Evolutionary conservation across 2,329 filamentous ascomycete species (phyloP), one percentile per base, ranked within the genome.

Genomic region (Alternaria alternata): DNA sequence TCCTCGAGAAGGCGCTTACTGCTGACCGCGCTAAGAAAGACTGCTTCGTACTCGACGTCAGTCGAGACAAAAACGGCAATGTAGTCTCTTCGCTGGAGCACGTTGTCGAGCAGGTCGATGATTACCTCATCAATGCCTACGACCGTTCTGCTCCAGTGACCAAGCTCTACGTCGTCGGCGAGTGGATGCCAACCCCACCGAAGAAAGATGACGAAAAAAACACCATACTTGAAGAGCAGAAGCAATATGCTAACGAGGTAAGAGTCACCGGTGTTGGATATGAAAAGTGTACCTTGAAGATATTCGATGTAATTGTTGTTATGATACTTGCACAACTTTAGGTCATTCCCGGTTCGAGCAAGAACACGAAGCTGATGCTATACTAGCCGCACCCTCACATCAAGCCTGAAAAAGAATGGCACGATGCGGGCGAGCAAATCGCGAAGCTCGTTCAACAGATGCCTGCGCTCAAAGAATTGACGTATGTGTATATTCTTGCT

Each of bases 101-200:
- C 34, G 32, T 72, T 0, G 32, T 22, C 16, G 20, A 55, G 3
- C 41, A 54, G 2, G 52, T 72, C 7, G 53, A 66, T 4, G 12
- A 48, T 24, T 59, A 57, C 6, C 30, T 68, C 55, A 16, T 46
- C 26, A n/a, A 62, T 2, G 36, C 57, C 20, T n/a, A 51, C 3
- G 47, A 61, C 12, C 20, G 11, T 2, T 7, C 42, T 12, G 6
- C n/a, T 5, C 42, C 62, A 7, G 30, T 39, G 30, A 73, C 59
- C 2, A 75, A 74, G 54, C 47, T 76, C 5, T 72, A 75, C 42
- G 52, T 77, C 18, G 28, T 70, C 1, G 75, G 75, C 7, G 63
- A 68, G 4, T 75, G 71, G 70, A 65, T 52, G 14, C 48, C 59
- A 12, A 26, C 58, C 51, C 8, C 5, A 4, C 8, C 26, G 4